Conservation (phyloP, 2,329 filamentous ascomycete genomes). For the Aspergillus sp. region DNA sequence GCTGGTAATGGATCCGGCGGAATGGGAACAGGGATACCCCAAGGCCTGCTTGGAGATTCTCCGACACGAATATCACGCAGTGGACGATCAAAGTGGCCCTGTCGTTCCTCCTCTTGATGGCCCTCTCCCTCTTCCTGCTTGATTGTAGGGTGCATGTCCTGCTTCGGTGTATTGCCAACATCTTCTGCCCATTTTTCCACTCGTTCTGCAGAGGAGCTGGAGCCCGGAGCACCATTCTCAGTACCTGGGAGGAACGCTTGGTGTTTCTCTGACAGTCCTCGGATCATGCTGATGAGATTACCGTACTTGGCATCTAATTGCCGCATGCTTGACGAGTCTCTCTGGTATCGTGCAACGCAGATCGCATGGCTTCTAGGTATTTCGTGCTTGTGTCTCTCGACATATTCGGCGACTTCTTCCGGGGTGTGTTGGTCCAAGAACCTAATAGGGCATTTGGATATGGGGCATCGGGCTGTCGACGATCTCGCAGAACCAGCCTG, state of each 20-base stretch:
- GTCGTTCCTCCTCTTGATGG: conserved; percentile 52
- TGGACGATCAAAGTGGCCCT: conserved; percentile 72
- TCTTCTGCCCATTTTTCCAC: conserved; percentile 82
- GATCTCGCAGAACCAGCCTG: conserved; percentile 31
- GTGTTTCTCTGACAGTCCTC: conserved; percentile 79
- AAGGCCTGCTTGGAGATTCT: conserved; percentile 85
- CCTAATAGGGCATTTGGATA: conserved; percentile 78
- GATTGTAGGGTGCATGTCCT: conserved; percentile 27
- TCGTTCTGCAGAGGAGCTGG: conserved; percentile 54
- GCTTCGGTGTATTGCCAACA: conserved; percentile 54
- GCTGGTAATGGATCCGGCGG: conserved; percentile 36
- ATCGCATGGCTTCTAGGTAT: conserved; percentile 89
- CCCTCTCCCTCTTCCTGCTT: conserved; percentile 34
- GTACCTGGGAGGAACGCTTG: conserved; percentile 69
- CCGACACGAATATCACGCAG: conserved; percentile 87
- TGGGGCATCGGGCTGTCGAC: conserved; percentile 58
- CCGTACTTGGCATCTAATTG: conserved; percentile 93
- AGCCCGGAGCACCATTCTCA: conserved; percentile 24
- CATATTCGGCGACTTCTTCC: conserved; percentile 86
- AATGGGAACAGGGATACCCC: conserved; percentile 78
- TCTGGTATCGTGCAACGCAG: conserved; percentile 83
- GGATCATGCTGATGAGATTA: conserved; percentile 87
- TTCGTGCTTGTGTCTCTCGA: conserved; percentile 92
- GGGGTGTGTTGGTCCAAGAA: conserved; percentile 88
- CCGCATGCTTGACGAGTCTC: conserved; percentile 74